phyloP scores from a whole-genome alignment of 2,329 filamentous ascomycete species.

The Fusarium devonianum region DNA sequence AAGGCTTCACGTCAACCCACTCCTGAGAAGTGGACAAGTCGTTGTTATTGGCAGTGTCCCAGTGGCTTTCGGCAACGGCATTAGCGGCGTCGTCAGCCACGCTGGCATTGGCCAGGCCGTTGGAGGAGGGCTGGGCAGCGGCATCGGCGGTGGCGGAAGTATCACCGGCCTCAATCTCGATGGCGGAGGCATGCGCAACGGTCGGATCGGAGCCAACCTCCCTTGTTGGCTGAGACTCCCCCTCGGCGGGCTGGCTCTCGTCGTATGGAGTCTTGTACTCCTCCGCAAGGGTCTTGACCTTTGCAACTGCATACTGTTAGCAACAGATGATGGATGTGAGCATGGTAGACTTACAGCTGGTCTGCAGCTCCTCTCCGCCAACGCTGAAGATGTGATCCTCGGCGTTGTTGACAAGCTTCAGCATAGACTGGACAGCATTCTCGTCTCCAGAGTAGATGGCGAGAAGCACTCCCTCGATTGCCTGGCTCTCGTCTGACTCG shows the following conservation, averaged over 20 bases:
- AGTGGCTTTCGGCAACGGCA: conserved; percentile 69
- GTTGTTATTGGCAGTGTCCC: conserved; percentile 62
- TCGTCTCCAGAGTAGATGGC: conserved; percentile 82
- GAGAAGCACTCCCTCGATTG: conserved; percentile 80
- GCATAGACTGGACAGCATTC: conserved; percentile 74
- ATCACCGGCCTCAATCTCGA: conserved; percentile 66
- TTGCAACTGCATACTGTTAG: conserved; percentile 45
- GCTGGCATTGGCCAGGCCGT: conserved; percentile 57
- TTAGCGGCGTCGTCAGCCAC: conserved; percentile 63
- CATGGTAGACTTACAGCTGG: conserved; percentile 72
- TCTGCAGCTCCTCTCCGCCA: conserved; percentile 67
- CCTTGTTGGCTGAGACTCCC: conserved; percentile 45
- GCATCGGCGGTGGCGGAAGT: conserved; percentile 52
- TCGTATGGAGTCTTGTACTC: conserved; percentile 59
- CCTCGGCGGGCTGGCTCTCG: conserved; percentile 44
- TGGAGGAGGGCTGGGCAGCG: conserved; percentile 48
- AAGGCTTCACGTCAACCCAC: conserved; percentile 75
- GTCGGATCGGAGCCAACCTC: conserved; percentile 67
- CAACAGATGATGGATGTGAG: neutral
- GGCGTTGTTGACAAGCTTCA: conserved; percentile 78
- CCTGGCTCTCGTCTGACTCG: conserved; percentile 74
- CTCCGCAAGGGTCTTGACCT: conserved; percentile 54
- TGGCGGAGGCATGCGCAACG: conserved; percentile 69
- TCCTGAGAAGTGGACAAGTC: conserved; percentile 63
- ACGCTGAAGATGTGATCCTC: conserved; percentile 72